These are phyloP conservation scores for Neonectria faginata DNA, from an alignment of 2,329 filamentous ascomycete genomes.

Conservation along the genomic window DNA sequence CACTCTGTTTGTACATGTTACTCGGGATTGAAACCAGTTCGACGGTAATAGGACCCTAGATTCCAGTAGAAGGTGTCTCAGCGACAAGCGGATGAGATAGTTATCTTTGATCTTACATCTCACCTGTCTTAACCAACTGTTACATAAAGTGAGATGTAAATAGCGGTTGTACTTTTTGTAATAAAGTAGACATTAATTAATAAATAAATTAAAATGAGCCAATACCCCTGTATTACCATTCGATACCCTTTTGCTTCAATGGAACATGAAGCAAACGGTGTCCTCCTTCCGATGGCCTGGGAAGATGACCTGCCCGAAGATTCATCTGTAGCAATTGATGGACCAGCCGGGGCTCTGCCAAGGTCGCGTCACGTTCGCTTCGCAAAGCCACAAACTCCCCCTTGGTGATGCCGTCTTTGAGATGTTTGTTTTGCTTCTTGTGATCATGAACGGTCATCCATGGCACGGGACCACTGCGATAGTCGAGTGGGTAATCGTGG, in stretches of 20 bases:
- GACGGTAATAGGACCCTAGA: too few relatives aligned
- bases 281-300: slow-evolving; percentile 46
- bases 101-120: too few relatives aligned
- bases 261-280: slow-evolving; percentile 54
- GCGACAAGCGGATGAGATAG: too few relatives aligned
- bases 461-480: slow-evolving; percentile 50
- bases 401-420: slow-evolving; percentile 55
- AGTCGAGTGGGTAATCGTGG: slow-evolving; percentile 63
- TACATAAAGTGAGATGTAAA: too few relatives aligned
- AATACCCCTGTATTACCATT: background rate
- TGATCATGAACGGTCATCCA: slow-evolving; percentile 61
- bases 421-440: slow-evolving; percentile 59
- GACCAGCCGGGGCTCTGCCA: slow-evolving; percentile 60
- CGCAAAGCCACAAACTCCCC: slow-evolving; percentile 60
- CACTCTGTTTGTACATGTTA: too few relatives aligned
- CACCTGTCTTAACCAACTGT: too few relatives aligned
- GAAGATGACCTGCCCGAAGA: slow-evolving; percentile 62
- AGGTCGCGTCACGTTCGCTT: slow-evolving; percentile 55
- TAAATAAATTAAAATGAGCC: too few relatives aligned
- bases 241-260: slow-evolving; percentile 40
- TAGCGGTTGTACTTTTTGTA: too few relatives aligned
- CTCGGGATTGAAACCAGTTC: too few relatives aligned
- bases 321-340: slow-evolving; percentile 66
- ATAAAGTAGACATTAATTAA: too few relatives aligned
- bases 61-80: too few relatives aligned